These are phyloP conservation scores for Mycena metata DNA, from an alignment of 768 basidiomycete species.

Conservation along the genomic window DNA sequence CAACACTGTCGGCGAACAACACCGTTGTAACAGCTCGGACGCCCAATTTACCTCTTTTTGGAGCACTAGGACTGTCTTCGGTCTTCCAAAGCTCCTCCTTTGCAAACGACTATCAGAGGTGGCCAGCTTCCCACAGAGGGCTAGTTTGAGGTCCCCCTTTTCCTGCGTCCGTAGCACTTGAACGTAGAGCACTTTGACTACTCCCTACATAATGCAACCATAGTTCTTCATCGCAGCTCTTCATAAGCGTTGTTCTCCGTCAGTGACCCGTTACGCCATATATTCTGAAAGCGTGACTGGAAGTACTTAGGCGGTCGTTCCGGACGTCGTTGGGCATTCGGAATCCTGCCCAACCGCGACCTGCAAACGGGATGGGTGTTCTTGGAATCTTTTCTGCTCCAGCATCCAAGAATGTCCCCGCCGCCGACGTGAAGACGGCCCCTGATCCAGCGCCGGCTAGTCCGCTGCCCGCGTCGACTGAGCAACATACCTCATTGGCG, in stretches of 20 bases:
- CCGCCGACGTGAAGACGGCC: slow-evolving; percentile 12
- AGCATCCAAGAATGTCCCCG: slow-evolving; percentile 16
- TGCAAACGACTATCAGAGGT: slow-evolving; percentile 54
- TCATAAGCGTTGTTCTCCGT: neutral
- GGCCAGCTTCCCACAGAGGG: slow-evolving; percentile 43
- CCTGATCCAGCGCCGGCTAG: slow-evolving; percentile 22
- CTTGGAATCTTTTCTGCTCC: slow-evolving; percentile 42
- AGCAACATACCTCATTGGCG: neutral
- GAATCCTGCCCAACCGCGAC: slow-evolving; percentile 6
- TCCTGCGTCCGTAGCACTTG: slow-evolving; percentile 2
- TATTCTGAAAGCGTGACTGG: slow-evolving; percentile 3
- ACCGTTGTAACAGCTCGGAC: slow-evolving; percentile 43
- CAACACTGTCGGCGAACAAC: slow-evolving; percentile 52
- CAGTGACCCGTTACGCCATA: neutral
- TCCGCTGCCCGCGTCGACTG: slow-evolving; percentile 1
- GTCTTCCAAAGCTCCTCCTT: slow-evolving; percentile 51
- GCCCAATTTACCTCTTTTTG: slow-evolving; percentile 48
- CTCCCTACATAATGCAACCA: neutral
- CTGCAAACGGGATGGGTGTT: slow-evolving; percentile 43
- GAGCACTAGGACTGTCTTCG: slow-evolving; percentile 48
- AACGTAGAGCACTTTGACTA: neutral
- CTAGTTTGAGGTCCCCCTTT: slow-evolving; percentile 16
- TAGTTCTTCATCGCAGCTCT: neutral
- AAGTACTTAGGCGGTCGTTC: slow-evolving; percentile 1
- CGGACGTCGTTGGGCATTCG: neutral